phyloP scores from a whole-genome alignment of 768 basidiomycete genomes.

The Tulasnella sp. region DNA sequence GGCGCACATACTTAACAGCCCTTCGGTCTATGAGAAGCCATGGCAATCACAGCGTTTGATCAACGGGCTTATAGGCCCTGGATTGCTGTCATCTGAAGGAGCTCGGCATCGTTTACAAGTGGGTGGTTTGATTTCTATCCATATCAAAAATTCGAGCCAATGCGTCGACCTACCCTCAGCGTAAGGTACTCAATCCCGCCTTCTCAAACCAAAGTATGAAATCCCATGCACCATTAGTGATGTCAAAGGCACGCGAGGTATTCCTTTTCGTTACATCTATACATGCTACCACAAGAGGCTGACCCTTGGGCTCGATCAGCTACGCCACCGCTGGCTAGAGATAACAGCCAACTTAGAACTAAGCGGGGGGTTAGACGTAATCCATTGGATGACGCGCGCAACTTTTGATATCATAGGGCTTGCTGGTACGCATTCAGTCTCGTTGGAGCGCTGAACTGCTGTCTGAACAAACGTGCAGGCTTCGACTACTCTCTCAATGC shows the following conservation, averaged over 20 bases:
- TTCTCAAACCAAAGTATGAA: constrained; percentile 43
- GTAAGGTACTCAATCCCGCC: constrained; percentile 40
- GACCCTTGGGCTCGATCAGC: constrained; percentile 29
- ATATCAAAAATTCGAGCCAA: no score
- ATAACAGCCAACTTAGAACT: constrained; percentile 18
- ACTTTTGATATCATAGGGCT: constrained; percentile 72
- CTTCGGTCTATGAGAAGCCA: constrained; percentile 67
- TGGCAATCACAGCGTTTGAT: constrained; percentile 68
- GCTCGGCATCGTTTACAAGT: background rate
- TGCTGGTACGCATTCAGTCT: constrained; percentile 34
- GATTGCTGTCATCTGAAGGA: constrained; percentile 17
- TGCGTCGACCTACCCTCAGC: no score
- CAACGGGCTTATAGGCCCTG: constrained; percentile 68
- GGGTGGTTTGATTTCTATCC: no score
- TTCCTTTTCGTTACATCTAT: constrained; percentile 19
- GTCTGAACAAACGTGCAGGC: constrained; percentile 29
- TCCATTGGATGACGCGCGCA: constrained; percentile 53
- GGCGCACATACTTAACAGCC: constrained; percentile 61
- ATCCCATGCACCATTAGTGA: constrained; percentile 46
- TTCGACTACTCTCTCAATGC: constrained; percentile 76
- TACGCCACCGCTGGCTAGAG: constrained; percentile 37
- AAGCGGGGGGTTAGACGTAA: constrained; percentile 38
- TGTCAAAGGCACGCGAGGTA: constrained; percentile 45
- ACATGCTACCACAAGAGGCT: background rate
- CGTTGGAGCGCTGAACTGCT: background rate